A percentile compares a stretch with the other conserved stretches of the same genome.
Evolutionary conservation across 2,329 filamentous ascomycete genomes (phyloP).

Genomic region (Curvularia spicifera): DNA sequence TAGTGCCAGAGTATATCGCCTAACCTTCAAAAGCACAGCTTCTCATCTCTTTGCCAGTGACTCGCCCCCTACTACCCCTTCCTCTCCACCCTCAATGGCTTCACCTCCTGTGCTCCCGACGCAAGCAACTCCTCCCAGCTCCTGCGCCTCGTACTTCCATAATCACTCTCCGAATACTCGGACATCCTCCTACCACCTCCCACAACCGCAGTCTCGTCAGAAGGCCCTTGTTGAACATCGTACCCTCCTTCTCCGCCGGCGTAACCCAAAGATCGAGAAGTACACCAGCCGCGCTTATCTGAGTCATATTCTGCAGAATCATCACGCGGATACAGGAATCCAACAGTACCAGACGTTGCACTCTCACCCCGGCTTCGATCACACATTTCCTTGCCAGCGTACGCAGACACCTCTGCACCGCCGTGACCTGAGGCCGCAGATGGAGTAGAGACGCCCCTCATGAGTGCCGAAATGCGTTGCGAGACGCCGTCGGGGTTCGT

Average conservation of each 20-base stretch:
- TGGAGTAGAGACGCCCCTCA: not conserved
- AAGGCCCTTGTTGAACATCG: not conserved
- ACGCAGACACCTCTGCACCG: not conserved
- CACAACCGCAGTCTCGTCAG: not conserved
- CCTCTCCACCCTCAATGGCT: not conserved
- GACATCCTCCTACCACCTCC: not conserved
- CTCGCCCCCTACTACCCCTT: not conserved
- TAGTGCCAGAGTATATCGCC: not conserved
- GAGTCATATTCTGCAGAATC: not conserved
- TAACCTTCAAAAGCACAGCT: not conserved
- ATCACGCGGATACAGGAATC: not conserved
- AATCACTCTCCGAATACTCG: not conserved
- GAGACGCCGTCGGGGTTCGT: constrained; percentile 13
- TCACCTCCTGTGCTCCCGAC: not conserved
- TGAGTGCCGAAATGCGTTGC: constrained; percentile 16
- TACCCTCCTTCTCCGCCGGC: no score
- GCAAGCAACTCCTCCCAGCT: not conserved
- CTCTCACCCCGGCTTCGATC: not conserved
- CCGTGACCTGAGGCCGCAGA: not conserved
- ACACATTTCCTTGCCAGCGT: not conserved
- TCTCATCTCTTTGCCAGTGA: not conserved
- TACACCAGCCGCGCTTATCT: not conserved
- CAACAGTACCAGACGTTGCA: not conserved
- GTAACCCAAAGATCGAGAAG: not conserved
- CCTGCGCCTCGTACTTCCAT: not conserved